Evolutionary conservation across 176 grass and related monocot genomes (phyloP).

Genomic region (Poa pratensis): DNA sequence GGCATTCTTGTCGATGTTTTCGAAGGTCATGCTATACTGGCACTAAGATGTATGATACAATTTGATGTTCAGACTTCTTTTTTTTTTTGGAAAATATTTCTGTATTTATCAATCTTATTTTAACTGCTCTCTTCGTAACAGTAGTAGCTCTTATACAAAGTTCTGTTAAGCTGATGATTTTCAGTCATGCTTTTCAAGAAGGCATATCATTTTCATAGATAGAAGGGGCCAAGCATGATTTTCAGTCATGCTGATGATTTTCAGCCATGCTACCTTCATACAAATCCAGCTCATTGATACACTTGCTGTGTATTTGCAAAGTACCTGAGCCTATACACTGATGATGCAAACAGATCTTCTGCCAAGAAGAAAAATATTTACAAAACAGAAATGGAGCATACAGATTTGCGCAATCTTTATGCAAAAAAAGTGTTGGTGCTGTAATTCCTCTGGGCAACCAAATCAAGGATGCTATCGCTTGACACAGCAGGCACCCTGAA

Average conservation of each 20-base stretch:
- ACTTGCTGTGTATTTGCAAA: not conserved
- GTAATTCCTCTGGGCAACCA: not conserved
- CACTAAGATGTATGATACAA: slow-evolving; percentile 34
- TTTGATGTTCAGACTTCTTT: slow-evolving; percentile 29
- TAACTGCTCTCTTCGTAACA: not conserved
- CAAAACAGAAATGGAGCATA: not conserved
- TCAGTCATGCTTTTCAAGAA: not conserved
- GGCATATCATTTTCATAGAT: too few relatives aligned
- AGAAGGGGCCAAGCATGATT: too few relatives aligned
- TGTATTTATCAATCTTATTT: not conserved
- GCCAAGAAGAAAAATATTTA: not conserved
- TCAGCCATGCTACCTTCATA: not conserved
- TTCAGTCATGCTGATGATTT: not conserved
- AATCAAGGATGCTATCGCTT: too few relatives aligned
- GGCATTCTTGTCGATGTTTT: slow-evolving; percentile 39
- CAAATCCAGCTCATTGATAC: not conserved
- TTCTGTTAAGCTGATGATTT: not conserved
- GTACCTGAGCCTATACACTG: not conserved
- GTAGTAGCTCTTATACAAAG: not conserved
- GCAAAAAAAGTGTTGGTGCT: not conserved
- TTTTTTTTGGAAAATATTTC: not conserved
- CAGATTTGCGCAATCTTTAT: not conserved
- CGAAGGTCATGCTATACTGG: slow-evolving; percentile 17
- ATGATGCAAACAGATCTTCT: not conserved
- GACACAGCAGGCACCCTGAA: too few relatives aligned